Evolutionary conservation across 2,329 filamentous ascomycete species (phyloP).

Genomic region (Fonsecaea pedrosoi): DNA sequence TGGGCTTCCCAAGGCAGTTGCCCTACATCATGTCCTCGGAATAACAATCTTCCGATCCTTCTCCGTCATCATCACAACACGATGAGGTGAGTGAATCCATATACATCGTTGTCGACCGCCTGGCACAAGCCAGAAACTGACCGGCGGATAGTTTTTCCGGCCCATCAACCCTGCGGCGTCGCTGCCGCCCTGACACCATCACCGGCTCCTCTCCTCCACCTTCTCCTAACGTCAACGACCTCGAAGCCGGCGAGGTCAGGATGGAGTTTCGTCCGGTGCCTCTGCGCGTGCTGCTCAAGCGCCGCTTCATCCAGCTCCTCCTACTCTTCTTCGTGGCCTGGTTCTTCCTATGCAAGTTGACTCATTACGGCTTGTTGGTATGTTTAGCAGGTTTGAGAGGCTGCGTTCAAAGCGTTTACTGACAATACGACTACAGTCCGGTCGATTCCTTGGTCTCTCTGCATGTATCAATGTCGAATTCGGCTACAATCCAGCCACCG

Average conservation of each 20-base stretch:
- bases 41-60: constrained; percentile 7
- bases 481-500: constrained; percentile 1
- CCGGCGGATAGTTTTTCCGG: constrained; percentile 17
- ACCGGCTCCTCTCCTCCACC: constrained; percentile 11
- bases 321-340: constrained; percentile 7
- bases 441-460: constrained; percentile 7
- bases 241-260: constrained; percentile 19
- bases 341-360: constrained; percentile 20
- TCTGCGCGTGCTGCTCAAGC: constrained; percentile 13
- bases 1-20: background rate
- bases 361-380: constrained; percentile 15
- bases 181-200: constrained; percentile 7
- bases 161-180: constrained; percentile 1
- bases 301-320: constrained; percentile 11
- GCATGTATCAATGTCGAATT: constrained; percentile 12
- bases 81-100: constrained; percentile 11
- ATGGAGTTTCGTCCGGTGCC: constrained; percentile 18
- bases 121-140: constrained; percentile 11
- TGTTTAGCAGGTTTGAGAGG: constrained; percentile 11
- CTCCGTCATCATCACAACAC: background rate
- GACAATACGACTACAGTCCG: constrained; percentile 7
- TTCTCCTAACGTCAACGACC: constrained; percentile 7
- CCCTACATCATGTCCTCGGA: constrained; percentile 9
- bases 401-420: background rate
- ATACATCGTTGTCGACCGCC: constrained; percentile 19